Conservation (phyloP, 78 protist genomes). For the Ministeria vibrans region DNA sequence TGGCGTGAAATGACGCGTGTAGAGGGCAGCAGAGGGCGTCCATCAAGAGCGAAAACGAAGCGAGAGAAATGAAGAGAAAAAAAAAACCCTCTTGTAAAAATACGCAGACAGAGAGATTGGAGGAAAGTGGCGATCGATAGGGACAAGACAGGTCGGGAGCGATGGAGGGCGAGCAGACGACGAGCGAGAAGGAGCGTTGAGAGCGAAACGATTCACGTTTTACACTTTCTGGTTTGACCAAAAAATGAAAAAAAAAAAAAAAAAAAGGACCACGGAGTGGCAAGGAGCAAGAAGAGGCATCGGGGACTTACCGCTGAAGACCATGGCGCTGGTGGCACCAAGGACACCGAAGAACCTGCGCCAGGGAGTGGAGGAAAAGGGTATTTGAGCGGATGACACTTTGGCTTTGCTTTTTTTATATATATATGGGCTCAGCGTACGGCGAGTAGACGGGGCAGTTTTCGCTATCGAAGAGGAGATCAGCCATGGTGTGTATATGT, state of each 20-base stretch:
- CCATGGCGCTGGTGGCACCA: constrained; percentile 42
- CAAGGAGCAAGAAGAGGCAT: background rate
- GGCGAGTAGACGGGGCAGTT: constrained; percentile 35
- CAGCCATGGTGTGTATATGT: too few relatives aligned
- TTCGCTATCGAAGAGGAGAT: too few relatives aligned
- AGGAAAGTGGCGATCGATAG: background rate
- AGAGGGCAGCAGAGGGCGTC: background rate
- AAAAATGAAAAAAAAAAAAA: background rate
- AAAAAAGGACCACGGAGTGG: background rate
- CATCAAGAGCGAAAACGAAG: background rate
- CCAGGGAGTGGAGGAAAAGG: too few relatives aligned
- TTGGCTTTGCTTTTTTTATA: too few relatives aligned
- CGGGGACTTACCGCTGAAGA: constrained; percentile 27
- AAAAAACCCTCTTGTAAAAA: background rate
- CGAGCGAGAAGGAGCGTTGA: too few relatives aligned
- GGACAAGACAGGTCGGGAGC: background rate
- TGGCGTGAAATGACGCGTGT: background rate
- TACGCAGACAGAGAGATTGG: background rate
- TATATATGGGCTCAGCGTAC: too few relatives aligned
- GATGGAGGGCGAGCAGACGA: background rate
- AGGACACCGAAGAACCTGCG: constrained; percentile 48
- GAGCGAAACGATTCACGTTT: too few relatives aligned
- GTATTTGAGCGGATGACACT: too few relatives aligned
- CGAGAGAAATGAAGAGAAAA: background rate
- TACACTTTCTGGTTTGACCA: background rate